A percentile compares a stretch with the other conserved stretches of the same genome.
These are phyloP conservation scores for Botrytis deweyae DNA, from an alignment of 2,329 filamentous ascomycete genomes.

Conservation along the genomic window DNA sequence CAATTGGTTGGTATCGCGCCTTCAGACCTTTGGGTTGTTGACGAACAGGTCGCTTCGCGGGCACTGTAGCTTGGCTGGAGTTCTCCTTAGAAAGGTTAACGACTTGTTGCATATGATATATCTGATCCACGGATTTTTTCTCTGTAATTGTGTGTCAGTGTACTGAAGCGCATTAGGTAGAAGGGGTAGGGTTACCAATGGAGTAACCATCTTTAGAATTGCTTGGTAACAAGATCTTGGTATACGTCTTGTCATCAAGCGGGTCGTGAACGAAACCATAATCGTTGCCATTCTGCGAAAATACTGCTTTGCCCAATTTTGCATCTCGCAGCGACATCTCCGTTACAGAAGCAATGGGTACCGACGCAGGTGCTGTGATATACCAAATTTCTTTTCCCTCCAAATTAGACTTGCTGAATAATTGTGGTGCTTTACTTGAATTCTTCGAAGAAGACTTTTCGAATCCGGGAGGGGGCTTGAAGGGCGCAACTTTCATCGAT, in stretches of 20 bases:
- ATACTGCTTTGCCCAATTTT: constrained; percentile 51
- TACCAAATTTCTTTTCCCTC: constrained; percentile 78
- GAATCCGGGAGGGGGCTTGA: constrained; percentile 37
- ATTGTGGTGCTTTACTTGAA: constrained; percentile 39
- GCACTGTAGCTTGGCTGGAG: constrained; percentile 42
- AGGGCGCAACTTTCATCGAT: constrained; percentile 26
- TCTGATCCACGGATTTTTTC: constrained; percentile 50
- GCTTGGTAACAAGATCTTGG: constrained; percentile 61
- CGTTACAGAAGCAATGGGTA: constrained; percentile 67
- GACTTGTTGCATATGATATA: constrained; percentile 64
- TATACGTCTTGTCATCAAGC: constrained; percentile 50
- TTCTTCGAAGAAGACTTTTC: constrained; percentile 26
- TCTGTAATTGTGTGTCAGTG: constrained; percentile 25
- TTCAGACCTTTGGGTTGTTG: constrained; percentile 67
- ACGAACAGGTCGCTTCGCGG: constrained; percentile 53
- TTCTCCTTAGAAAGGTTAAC: constrained; percentile 47
- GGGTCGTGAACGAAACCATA: constrained; percentile 60
- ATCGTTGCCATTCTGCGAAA: constrained; percentile 62
- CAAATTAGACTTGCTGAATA: constrained; percentile 59
- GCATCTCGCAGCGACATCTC: constrained; percentile 62
- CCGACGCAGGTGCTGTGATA: constrained; percentile 68
- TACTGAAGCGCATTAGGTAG: neutral
- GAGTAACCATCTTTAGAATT: constrained; percentile 54
- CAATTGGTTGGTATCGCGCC: constrained; percentile 66
- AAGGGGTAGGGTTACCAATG: constrained; percentile 44